phyloP scores from a whole-genome alignment of 306 rosid genomes.

The Ammopiptanthus mongolicus region DNA sequence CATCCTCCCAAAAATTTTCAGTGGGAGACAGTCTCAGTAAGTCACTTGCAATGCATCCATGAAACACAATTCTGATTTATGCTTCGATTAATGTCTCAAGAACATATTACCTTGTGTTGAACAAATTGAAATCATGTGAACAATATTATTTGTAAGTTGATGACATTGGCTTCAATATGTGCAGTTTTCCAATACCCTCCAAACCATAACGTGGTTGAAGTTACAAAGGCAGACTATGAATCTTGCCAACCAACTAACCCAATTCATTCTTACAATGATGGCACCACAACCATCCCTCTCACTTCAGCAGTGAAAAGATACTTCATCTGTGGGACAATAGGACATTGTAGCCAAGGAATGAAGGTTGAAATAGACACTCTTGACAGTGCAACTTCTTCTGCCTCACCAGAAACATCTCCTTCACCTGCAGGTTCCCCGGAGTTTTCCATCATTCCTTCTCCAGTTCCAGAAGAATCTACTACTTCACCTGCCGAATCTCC shows the following conservation, averaged over 20 bases:
- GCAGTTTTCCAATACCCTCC: conserved; percentile 70
- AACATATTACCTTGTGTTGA: neutral
- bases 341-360: conserved; percentile 83
- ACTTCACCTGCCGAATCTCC: conserved; percentile 35
- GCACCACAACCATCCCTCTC: conserved; percentile 60
- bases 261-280: conserved; percentile 50
- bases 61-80: neutral
- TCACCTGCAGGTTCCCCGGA: conserved; percentile 21
- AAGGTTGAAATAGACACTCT: conserved; percentile 65
- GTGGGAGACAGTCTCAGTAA: conserved; percentile 78
- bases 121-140: neutral
- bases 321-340: conserved; percentile 70
- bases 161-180: conserved; percentile 12
- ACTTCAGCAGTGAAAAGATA: conserved; percentile 64
- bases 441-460: conserved; percentile 30
- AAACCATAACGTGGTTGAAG: conserved; percentile 74
- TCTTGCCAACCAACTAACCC: conserved; percentile 53
- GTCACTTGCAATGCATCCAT: conserved; percentile 18
- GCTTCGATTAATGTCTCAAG: neutral
- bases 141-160: neutral
- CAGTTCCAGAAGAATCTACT: conserved; percentile 29
- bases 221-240: conserved; percentile 63
- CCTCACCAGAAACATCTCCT: conserved; percentile 40
- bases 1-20: conserved; percentile 40
- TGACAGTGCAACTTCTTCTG: conserved; percentile 37